Conservation (phyloP, 805 yeast genomes). For the Candida ficus region DNA sequence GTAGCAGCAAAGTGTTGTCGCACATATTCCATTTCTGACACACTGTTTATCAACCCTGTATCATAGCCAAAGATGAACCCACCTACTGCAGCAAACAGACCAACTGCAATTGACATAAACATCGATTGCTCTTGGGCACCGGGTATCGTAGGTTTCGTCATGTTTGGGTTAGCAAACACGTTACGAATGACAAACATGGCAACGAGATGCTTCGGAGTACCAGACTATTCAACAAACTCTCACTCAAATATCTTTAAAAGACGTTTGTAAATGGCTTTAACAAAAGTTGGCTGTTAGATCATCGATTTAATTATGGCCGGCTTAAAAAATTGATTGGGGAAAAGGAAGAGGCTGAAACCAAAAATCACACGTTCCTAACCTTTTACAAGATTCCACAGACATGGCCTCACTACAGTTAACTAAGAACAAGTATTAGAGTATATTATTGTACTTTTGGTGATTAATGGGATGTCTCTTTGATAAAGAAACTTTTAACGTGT, state of each 20-base stretch:
- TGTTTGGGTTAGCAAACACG: conserved; percentile 17
- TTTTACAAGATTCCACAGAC: too few relatives aligned
- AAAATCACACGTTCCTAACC: too few relatives aligned
- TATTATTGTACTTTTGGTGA: too few relatives aligned
- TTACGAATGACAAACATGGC: conserved; percentile 14
- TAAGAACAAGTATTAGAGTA: neutral
- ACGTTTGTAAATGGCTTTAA: too few relatives aligned
- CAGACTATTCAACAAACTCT: too few relatives aligned
- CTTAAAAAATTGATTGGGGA: neutral
- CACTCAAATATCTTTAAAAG: too few relatives aligned
- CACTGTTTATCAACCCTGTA: conserved; percentile 79
- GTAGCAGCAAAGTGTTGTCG: conserved; percentile 47
- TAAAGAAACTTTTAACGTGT: conserved; percentile 28
- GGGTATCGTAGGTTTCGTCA: conserved; percentile 11
- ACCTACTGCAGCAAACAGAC: conserved; percentile 82
- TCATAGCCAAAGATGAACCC: conserved; percentile 89
- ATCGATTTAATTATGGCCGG: neutral
- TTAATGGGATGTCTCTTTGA: conserved; percentile 2
- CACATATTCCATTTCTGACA: conserved; percentile 72
- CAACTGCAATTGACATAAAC: conserved; percentile 65
- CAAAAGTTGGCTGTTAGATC: neutral
- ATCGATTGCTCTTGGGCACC: conserved; percentile 41
- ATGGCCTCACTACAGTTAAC: neutral
- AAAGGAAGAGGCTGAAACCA: neutral
- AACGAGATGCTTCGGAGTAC: too few relatives aligned